These are phyloP conservation scores for Astraeus odoratus DNA, from an alignment of 768 basidiomycete genomes.

Conservation along the genomic window DNA sequence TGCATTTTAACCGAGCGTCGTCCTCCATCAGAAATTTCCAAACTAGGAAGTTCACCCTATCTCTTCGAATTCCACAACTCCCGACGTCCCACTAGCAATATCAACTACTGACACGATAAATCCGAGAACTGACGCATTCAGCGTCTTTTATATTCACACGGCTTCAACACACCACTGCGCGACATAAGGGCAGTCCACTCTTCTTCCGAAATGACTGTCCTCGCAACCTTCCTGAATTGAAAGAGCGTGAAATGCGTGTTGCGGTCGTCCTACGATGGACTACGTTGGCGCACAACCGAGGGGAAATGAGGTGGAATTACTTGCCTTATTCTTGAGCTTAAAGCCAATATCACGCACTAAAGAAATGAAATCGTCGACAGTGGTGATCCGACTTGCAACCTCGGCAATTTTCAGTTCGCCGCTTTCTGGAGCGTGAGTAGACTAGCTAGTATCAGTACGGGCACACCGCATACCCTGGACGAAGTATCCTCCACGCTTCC, in stretches of 20 bases:
- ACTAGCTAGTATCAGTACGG: slow-evolving; percentile 1
- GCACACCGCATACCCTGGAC: slow-evolving; percentile 53
- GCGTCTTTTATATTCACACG: slow-evolving; percentile 90
- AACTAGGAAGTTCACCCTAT: neutral
- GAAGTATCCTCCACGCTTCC: slow-evolving; percentile 86
- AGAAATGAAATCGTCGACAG: slow-evolving; percentile 57
- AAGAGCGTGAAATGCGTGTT: slow-evolving; percentile 86
- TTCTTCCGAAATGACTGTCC: slow-evolving; percentile 40
- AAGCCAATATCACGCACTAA: slow-evolving; percentile 69
- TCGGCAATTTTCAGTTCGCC: slow-evolving; percentile 86
- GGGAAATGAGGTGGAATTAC: slow-evolving; percentile 30
- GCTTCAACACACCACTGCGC: slow-evolving; percentile 58
- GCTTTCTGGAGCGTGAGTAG: slow-evolving; percentile 30
- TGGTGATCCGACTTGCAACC: slow-evolving; percentile 77
- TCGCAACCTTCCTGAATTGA: slow-evolving; percentile 62
- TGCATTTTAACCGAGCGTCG: too few species aligned
- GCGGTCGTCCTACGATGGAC: slow-evolving; percentile 51
- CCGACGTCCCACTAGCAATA: neutral
- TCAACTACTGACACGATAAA: neutral
- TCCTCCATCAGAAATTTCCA: too few species aligned
- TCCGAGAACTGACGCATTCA: slow-evolving; percentile 28
- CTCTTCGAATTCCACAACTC: neutral
- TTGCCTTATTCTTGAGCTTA: slow-evolving; percentile 66
- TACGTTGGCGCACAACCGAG: slow-evolving; percentile 1
- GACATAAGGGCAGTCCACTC: slow-evolving; percentile 54